phyloP scores from a whole-genome alignment of 768 basidiomycete genomes.

The Kwoniella mangroviensis region DNA sequence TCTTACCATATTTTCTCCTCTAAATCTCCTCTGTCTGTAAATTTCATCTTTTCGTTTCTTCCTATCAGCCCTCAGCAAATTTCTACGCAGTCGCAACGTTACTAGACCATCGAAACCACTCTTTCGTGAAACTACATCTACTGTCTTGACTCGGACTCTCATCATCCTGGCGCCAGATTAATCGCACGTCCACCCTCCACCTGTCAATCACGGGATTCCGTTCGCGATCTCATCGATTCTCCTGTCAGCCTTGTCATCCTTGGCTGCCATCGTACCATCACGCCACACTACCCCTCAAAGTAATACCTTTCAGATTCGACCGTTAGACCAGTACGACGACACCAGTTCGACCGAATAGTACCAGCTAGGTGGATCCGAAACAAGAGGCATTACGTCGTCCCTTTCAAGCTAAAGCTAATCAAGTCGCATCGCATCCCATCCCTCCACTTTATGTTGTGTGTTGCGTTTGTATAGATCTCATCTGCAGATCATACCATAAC shows the following conservation, averaged over 20 bases:
- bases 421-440: neutral
- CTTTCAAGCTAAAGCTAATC: neutral
- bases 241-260: too few relatives aligned
- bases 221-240: neutral
- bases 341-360: neutral
- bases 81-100: too few relatives aligned
- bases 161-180: neutral
- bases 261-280: neutral
- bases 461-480: neutral
- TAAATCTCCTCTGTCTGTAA: slow-evolving; percentile 2
- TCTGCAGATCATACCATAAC: neutral
- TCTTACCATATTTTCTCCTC: neutral
- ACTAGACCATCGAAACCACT: too few relatives aligned
- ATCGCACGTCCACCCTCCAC: neutral
- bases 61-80: neutral
- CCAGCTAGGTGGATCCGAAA: too few relatives aligned
- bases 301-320: neutral
- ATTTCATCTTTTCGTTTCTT: neutral
- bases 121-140: too few relatives aligned
- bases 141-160: too few relatives aligned
- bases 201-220: neutral
- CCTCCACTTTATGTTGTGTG: neutral
- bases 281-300: neutral
- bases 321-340: neutral
- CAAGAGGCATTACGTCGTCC: neutral